Percentiles rank a stretch among this genome's conserved stretches.
Conservation (phyloP, 306 rosid species). For the Cucurbita ficifolia region DNA sequence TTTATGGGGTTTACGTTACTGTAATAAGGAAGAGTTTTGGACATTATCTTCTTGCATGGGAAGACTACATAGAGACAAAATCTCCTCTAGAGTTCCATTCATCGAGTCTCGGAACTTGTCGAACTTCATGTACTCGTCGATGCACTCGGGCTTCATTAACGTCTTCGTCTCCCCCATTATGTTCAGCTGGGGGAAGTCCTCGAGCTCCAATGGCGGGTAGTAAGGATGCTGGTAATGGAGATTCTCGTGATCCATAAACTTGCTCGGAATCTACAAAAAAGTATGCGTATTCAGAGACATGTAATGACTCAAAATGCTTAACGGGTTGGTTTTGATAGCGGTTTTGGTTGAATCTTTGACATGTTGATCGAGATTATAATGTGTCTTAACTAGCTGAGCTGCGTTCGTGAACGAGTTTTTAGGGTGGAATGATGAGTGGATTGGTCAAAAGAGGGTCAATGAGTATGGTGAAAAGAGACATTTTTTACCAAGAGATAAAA, state of each 20-base stretch:
- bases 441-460: conserved; percentile 16
- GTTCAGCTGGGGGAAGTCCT: conserved; percentile 60
- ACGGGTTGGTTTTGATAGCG: neutral
- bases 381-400: too few relatives aligned
- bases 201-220: conserved; percentile 53
- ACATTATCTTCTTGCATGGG: conserved; percentile 30
- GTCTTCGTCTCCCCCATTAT: conserved; percentile 35
- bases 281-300: neutral
- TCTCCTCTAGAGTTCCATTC: conserved; percentile 78
- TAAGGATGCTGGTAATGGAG: conserved; percentile 35
- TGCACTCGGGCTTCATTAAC: conserved; percentile 32
- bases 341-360: too few relatives aligned
- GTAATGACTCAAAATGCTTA: neutral
- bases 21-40: neutral
- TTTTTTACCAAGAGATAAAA: conserved; percentile 51
- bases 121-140: conserved; percentile 34
- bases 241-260: neutral
- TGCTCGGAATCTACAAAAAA: neutral
- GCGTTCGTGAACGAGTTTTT: neutral
- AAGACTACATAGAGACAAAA: conserved; percentile 54
- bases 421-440: neutral
- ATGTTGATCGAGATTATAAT: too few relatives aligned
- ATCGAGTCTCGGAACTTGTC: conserved; percentile 35
- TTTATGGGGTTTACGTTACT: neutral
- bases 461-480: conserved; percentile 37